Evolutionary conservation across 208 protist genomes (phyloP), one percentile per base, ranked within the genome.

Genomic region (Leishmania major): DNA sequence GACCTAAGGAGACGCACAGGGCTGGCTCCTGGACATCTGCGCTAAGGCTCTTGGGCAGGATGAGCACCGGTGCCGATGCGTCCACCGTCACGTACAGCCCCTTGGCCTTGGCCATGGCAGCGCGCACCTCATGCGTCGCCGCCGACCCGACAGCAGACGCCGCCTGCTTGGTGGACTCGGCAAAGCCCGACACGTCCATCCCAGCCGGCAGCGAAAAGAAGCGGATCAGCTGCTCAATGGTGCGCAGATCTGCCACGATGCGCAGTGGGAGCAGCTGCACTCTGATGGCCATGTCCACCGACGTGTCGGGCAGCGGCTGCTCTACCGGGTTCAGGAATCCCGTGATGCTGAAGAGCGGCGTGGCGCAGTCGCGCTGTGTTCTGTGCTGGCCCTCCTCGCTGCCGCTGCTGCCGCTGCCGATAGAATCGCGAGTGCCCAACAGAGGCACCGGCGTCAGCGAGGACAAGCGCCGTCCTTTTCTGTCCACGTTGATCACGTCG

Each of bases 41-140:
- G 49, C 62, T 81, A 19, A 96, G 81, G 35, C 89, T 90, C 70
- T 83, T 89, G 10, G 94, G 94, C 22, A 96, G 75, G 53, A 97
- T 85, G 57, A 97, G 82, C 51, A 95, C 84, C 64, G 94, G 94
- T 6, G 93, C 94, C 4, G 88, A 87, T 57, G 85, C 90, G 84
- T 97, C 93, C n/a, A 96, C 84, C 22, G 88, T 89, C 57, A 96
- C 78, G 71, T 89, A 93, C 43, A 95, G 79, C 53, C 92, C 90
- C 82, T 95, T 94, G 31, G 84, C 83, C 66, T 85, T 88, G 0
- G 85, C 67, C 89, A 96, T 94, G 19, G 93, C 87, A 19, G 75
- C 55, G 7, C 90, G 87, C 71, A 96, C 78, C 81, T 96, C 91
- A 72, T 90, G 86, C 60, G 92, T 89, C 31, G 94, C 92, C 1